Conservation (phyloP, 345 rosid genomes). For the Rhodamnia rubescens region DNA sequence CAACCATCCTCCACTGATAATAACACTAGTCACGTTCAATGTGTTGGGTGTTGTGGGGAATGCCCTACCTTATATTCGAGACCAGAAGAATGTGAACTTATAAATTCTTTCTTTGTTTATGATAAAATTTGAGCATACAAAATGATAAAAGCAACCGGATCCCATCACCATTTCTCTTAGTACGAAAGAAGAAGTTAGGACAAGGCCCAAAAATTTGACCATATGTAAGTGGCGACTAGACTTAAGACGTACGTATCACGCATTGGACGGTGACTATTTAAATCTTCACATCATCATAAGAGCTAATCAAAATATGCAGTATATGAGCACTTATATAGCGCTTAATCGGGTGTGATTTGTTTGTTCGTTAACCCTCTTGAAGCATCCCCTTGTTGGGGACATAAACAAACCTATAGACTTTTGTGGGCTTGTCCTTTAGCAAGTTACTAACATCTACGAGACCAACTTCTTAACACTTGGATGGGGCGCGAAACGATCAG, state of each 20-base stretch:
- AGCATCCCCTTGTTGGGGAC: background rate
- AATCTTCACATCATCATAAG: background rate
- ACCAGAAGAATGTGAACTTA: background rate
- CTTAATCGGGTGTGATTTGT: background rate
- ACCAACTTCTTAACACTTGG: background rate
- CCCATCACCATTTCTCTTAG: background rate
- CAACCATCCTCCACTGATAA: background rate
- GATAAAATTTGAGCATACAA: background rate
- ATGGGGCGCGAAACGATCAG: background rate
- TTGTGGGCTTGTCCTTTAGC: background rate
- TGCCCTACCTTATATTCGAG: background rate
- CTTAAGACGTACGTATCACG: background rate
- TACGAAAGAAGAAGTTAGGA: background rate
- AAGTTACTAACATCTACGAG: background rate
- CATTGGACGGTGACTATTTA: background rate
- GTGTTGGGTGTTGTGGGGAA: background rate
- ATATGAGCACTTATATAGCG: background rate
- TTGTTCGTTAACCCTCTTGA: background rate
- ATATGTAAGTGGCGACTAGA: background rate
- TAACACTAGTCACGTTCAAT: constrained; percentile 23
- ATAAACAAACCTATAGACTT: background rate
- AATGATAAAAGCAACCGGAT: background rate
- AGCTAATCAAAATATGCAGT: background rate
- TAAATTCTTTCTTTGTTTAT: background rate
- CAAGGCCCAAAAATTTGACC: background rate